Base-by-base conservation (phyloP, 1,284 basidiomycete species). In the Kalmanozyma brasiliensis region DNA sequence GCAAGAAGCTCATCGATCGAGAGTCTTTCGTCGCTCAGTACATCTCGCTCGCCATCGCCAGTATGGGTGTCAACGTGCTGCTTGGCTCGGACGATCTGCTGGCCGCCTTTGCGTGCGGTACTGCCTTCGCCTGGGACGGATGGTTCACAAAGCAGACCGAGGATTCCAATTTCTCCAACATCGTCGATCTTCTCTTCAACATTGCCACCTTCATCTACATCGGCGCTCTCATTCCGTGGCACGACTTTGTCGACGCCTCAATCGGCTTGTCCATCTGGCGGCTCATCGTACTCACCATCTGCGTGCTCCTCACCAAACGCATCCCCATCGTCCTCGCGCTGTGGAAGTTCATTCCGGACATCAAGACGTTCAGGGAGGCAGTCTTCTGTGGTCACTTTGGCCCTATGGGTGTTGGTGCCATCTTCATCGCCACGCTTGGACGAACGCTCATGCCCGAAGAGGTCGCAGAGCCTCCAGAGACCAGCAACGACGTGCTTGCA, bases 91-190 rank as follows among this genome's bases (percentile, higher is more conserved):
- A 82, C 52, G 80, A 81, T 42, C 51, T 81, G 16, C 74, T 82
- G 11, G 79, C 94, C 11, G 91, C 95, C 0, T 99, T 98, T 82
- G 90, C 90, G 1, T 98, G 94, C 78, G 96, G 96, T 20, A 90
- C 91, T 4, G 93, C 94, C 1, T 99, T 98, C 80, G 96, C 94
- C 0, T 98, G 95, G 95, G 95, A 98, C 74, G 84, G 77, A 23
- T 79, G 94, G 65, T 97, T 96, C 86, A 97, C 97, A 86, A 88
- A 90, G 73, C 94, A 96, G 74, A 98, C 94, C 2, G 94, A 96
- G 52, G 76, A 78, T 55, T 81, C 79, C 29, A 90, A 94, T 73
- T 98, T 98, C 85, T 93, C 91, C 73, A 94, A 91, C 83, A 95
- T 98, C 76, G 93, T 98, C 80, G 94, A 96, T 82, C 83, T 93